These are phyloP conservation scores for Suillus subluteus DNA, from an alignment of 768 basidiomycete genomes.

Conservation along the genomic window DNA sequence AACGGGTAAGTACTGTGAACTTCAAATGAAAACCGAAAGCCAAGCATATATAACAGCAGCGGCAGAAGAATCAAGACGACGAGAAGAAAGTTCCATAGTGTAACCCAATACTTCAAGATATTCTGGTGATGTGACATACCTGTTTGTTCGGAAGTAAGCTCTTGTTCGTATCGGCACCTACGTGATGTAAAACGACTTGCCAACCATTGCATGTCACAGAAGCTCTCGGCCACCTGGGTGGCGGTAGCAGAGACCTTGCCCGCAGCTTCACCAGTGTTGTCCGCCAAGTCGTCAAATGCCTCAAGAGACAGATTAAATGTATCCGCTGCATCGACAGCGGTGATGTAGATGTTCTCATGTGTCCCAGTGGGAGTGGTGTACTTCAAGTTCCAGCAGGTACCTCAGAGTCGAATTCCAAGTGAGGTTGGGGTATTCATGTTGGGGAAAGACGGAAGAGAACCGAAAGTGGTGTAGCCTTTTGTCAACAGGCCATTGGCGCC, in stretches of 20 bases:
- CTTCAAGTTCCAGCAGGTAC: conserved; percentile 62
- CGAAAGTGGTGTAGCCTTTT: conserved; percentile 38
- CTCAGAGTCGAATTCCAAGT: conserved; percentile 51
- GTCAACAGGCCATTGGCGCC: conserved; percentile 36
- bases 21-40: background rate
- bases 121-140: background rate
- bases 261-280: conserved; percentile 44
- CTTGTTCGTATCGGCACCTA: background rate
- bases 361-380: conserved; percentile 40
- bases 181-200: background rate
- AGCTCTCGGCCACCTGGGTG: conserved; percentile 44
- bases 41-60: background rate
- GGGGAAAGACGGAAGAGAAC: conserved; percentile 36
- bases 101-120: background rate
- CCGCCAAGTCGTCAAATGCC: conserved; percentile 40
- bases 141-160: background rate
- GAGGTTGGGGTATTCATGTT: conserved; percentile 27
- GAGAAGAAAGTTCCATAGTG: background rate
- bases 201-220: conserved; percentile 48
- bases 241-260: conserved; percentile 51
- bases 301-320: conserved; percentile 42
- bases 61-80: background rate
- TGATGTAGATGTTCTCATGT: conserved; percentile 45
- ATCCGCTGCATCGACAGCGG: conserved; percentile 54
- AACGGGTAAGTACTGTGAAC: background rate